Percentiles rank a stretch among this genome's conserved stretches.
phyloP scores from a whole-genome alignment of 345 rosid genomes.

The Cardamine occulta region DNA sequence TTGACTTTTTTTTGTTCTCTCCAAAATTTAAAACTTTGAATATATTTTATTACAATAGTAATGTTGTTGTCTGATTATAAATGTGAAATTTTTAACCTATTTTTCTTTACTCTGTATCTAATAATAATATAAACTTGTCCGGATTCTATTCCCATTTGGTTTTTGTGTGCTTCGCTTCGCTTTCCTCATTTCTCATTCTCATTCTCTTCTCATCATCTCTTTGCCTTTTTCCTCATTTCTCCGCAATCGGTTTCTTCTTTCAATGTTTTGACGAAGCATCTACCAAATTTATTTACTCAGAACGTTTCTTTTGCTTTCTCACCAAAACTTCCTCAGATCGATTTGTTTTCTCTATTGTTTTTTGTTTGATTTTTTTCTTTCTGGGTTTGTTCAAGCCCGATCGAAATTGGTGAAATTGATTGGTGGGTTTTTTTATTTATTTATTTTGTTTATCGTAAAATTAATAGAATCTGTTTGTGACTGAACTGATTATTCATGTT shows the following conservation, averaged over 20 bases:
- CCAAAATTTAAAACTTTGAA: constrained; percentile 5
- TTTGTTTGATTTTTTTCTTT: not conserved
- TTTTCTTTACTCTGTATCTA: not conserved
- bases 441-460: not conserved
- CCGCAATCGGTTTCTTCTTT: constrained; percentile 38
- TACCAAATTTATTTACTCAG: not conserved
- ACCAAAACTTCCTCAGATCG: constrained; percentile 39
- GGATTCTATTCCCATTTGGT: constrained; percentile 39
- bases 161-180: constrained; percentile 33
- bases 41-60: not conserved
- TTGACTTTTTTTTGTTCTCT: constrained; percentile 27
- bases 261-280: constrained; percentile 25
- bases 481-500: constrained; percentile 10
- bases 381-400: constrained; percentile 11
- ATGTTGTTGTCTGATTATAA: not conserved
- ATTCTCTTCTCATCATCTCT: constrained; percentile 1
- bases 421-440: constrained; percentile 23
- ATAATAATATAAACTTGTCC: constrained; percentile 13
- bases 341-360: not conserved
- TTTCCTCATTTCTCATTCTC: constrained; percentile 39
- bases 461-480: not conserved
- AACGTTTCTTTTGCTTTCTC: constrained; percentile 20
- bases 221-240: constrained; percentile 20
- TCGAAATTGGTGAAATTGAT: constrained; percentile 9
- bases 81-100: constrained; percentile 4